phyloP scores from a whole-genome alignment of 441 rosid species.

The Corymbia calophylla region DNA sequence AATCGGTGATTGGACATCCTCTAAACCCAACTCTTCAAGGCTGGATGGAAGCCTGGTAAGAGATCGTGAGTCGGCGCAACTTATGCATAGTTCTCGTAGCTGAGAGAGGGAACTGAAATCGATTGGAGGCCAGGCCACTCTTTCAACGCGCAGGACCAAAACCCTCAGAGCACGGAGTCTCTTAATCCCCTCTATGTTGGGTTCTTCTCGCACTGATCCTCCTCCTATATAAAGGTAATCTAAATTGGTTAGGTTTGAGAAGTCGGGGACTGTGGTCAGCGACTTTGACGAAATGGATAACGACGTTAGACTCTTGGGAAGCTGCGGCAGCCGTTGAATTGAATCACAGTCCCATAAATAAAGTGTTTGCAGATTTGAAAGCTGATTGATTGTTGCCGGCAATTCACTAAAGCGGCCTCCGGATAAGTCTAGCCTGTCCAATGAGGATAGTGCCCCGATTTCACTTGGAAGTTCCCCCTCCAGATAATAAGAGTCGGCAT shows the following conservation, averaged over 20 bases:
- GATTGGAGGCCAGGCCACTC: no score
- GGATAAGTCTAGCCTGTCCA: accelerated
- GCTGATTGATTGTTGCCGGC: neutral
- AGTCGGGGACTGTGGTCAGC: accelerated
- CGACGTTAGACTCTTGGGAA: accelerated
- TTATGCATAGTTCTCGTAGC: no score
- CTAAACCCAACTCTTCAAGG: no score
- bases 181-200: no score
- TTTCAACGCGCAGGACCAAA: no score
- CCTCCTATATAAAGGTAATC: accelerated
- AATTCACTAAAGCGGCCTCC: accelerated
- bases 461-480: neutral
- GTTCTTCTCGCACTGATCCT: no score
- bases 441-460: neutral
- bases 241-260: no score
- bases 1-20: no score
- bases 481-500: accelerated
- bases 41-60: no score
- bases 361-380: neutral
- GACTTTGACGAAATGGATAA: accelerated
- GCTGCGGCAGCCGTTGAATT: neutral
- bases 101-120: no score
- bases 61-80: no score
- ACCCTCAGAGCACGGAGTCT: no score
- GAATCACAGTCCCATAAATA: accelerated